phyloP scores from a whole-genome alignment of 305 asterid genomes.

The Striga hermonthica region DNA sequence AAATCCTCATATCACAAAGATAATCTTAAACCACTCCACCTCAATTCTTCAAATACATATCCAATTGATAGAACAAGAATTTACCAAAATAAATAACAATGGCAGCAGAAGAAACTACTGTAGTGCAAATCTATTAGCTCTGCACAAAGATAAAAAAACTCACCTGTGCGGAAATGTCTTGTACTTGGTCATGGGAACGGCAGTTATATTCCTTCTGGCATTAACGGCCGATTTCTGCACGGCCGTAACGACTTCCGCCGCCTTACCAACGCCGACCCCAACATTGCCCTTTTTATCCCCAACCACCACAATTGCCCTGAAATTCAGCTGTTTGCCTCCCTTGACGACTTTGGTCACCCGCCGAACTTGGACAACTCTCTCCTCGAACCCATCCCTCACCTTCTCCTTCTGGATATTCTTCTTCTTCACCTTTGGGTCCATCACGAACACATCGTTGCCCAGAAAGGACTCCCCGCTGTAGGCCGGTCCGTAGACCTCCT shows the following conservation, averaged over 20 bases:
- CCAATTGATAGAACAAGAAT: no score
- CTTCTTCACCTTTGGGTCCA: constrained; percentile 78
- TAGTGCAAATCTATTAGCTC: no score
- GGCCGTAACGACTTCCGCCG: constrained; percentile 74
- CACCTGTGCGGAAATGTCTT: constrained; percentile 93
- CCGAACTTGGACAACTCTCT: constrained; percentile 87
- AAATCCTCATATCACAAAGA: no score
- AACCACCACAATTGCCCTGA: constrained; percentile 81
- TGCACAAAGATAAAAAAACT: not conserved
- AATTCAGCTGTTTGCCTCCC: constrained; percentile 91
- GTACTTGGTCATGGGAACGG: constrained; percentile 90
- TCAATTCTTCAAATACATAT: no score
- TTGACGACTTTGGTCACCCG: constrained; percentile 93
- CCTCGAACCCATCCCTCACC: constrained; percentile 85
- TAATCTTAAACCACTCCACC: no score
- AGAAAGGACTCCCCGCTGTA: constrained; percentile 69
- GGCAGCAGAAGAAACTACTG: no score
- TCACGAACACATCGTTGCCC: constrained; percentile 63
- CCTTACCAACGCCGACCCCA: constrained; percentile 96
- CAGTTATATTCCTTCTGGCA: constrained; percentile 75
- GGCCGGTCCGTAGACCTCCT: constrained; percentile 76
- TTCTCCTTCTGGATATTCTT: constrained; percentile 59
- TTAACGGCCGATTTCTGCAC: constrained; percentile 82
- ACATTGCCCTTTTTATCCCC: constrained; percentile 90
- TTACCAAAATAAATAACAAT: no score